Evolutionary conservation across 306 rosid species (phyloP), one percentile per base, ranked within the genome.

Genomic region (Cajanus cajan): DNA sequence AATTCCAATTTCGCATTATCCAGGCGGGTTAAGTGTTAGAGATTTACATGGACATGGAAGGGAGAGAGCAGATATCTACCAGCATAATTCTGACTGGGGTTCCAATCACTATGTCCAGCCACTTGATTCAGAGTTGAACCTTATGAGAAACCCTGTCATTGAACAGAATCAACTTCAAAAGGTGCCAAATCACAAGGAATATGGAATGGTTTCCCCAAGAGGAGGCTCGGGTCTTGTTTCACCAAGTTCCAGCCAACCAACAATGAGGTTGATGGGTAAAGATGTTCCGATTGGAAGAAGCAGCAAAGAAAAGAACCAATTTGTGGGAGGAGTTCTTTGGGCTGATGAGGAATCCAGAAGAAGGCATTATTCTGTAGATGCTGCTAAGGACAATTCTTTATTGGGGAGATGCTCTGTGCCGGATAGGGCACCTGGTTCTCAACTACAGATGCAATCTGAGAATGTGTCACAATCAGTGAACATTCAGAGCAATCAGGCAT

Each of bases 261-360:
- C 94, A 33, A 90, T 89, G 96, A 85, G 96, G 57, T 78, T 94
- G 86, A 90, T 89, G 93, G 96, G 96, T 13, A 91, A 90, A 87
- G 98, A 94, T 86, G 92, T 91, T 76, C 85, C 89, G 6, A 84
- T 91, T 77, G 90, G 94, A 78, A 85, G 83, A 74, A 90, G 84
- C 87, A 85, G 82, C 83, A 57, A 51, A 76, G 90, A 82, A 55
- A 71, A 70, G 66, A 87, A 85, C 71, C 87, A 84, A 13, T 64
- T 71, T 58, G 89, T 76, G 52, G 89, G 82, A 21, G 88, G 80
- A 50, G 89, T 80, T 58, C 69, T 81, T 76, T 81, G 92, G 94
- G 80, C 83, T 22, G 89, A 74, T 44, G 82, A 82, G 69, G 87
- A 86, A 82, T 78, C 85, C 45, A 85, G 87, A 66, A 57, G 84